phyloP scores from a whole-genome alignment of 164 flowering plant genomes.

The Buxus sempervirens region DNA sequence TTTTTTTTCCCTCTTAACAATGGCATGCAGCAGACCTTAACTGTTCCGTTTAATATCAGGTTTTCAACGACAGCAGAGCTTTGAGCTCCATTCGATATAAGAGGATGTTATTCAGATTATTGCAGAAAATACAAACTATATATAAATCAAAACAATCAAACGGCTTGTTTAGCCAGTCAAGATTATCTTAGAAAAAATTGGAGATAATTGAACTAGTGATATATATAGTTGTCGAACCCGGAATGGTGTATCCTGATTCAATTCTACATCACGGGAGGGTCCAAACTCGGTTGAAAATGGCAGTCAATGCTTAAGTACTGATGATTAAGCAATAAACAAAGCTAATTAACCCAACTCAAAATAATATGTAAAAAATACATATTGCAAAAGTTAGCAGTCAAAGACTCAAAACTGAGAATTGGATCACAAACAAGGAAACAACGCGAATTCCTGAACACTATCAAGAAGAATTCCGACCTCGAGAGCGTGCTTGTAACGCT shows the following conservation, averaged over 20 bases:
- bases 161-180: neutral
- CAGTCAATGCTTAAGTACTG: too few species aligned
- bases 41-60: neutral
- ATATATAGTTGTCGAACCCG: too few species aligned
- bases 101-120: neutral
- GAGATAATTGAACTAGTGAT: neutral
- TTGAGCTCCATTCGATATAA: neutral
- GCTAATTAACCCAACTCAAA: too few species aligned
- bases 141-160: too few species aligned
- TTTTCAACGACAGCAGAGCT: neutral
- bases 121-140: too few species aligned
- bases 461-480: conserved; percentile 17
- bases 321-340: too few species aligned
- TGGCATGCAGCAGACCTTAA: neutral
- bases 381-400: too few species aligned
- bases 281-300: neutral
- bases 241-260: too few species aligned
- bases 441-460: neutral
- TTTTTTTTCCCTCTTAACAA: neutral
- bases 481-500: conserved; percentile 34
- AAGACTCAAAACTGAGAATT: too few species aligned
- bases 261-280: neutral
- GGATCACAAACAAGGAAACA: too few species aligned
- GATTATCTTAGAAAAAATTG: neutral
- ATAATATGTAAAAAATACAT: too few species aligned